These are phyloP conservation scores for Kwoniella mangroviensis DNA, from an alignment of 768 basidiomycete species.

Conservation along the genomic window DNA sequence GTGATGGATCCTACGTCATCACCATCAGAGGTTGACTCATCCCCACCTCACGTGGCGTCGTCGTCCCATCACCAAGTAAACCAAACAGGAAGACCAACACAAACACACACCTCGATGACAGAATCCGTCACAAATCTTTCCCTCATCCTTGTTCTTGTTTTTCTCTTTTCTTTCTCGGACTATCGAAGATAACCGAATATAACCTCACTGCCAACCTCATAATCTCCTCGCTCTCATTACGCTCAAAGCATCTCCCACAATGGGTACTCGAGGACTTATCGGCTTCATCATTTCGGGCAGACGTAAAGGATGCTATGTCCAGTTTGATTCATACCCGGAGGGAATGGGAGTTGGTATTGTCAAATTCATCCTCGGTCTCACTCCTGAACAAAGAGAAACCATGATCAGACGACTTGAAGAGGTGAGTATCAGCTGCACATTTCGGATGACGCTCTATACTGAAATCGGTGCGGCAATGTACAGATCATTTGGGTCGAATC, in stretches of 20 bases:
- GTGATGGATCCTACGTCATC: neutral
- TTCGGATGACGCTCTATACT: neutral
- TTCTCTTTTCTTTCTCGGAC: neutral
- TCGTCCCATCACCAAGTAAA: neutral
- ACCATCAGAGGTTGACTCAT: neutral
- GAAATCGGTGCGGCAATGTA: neutral
- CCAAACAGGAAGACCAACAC: too few species aligned
- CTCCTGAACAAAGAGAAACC: constrained; percentile 4
- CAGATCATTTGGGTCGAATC: constrained; percentile 10
- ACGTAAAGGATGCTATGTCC: constrained; percentile 13
- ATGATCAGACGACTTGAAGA: constrained; percentile 12
- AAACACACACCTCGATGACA: too few species aligned
- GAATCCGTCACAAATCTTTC: too few species aligned
- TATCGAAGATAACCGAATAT: too few species aligned
- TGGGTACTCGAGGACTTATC: constrained; percentile 24
- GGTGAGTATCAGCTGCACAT: neutral
- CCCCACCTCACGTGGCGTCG: neutral
- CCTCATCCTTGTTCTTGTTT: neutral
- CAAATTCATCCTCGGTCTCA: constrained; percentile 18
- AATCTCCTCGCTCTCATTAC: neutral
- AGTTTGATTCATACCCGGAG: constrained; percentile 25
- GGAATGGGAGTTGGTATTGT: constrained; percentile 19
- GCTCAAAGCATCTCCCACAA: neutral
- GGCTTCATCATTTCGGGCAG: constrained; percentile 22
- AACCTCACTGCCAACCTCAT: neutral